Conservation (phyloP, 179 eudicot species). For the Vitellaria paradoxa region DNA sequence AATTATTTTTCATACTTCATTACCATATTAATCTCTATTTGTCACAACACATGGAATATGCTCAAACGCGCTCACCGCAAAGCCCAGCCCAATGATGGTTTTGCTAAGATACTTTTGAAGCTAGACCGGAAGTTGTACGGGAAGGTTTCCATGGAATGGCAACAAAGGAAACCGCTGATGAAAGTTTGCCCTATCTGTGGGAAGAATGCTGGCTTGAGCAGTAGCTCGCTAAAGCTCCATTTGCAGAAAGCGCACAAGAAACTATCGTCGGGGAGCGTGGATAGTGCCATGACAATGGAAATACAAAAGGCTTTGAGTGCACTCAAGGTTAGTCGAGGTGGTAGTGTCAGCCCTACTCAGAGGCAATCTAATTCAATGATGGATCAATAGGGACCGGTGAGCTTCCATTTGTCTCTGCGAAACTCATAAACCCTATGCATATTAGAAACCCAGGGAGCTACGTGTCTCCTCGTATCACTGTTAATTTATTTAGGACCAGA, state of each 20-base stretch:
- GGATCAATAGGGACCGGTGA: constrained; percentile 27
- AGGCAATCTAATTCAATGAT: constrained; percentile 48
- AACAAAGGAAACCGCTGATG: constrained; percentile 80
- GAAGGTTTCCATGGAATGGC: constrained; percentile 99
- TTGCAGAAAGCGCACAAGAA: constrained; percentile 89
- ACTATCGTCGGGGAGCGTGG: constrained; percentile 95
- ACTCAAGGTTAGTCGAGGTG: constrained; percentile 44
- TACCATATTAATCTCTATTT: too few relatives aligned
- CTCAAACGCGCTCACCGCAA: constrained; percentile 82
- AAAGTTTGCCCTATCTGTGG: constrained; percentile 97
- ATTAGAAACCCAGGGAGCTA: too few relatives aligned
- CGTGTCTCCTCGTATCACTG: too few relatives aligned
- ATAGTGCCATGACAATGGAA: constrained; percentile 99
- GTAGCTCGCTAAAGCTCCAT: constrained; percentile 95
- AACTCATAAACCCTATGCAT: too few relatives aligned
- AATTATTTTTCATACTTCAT: too few relatives aligned
- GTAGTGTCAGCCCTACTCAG: constrained; percentile 90
- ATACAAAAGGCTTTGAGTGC: constrained; percentile 85
- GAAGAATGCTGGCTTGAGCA: constrained; percentile 92
- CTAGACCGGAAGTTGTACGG: constrained; percentile 75
- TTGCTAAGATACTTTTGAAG: constrained; percentile 76
- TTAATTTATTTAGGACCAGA: too few relatives aligned
- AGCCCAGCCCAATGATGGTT: constrained; percentile 98
- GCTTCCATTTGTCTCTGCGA: background rate
- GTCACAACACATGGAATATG: constrained; percentile 54